Base-by-base conservation (phyloP, 2,329 filamentous ascomycete genomes). In the Hysterium pulicare region DNA sequence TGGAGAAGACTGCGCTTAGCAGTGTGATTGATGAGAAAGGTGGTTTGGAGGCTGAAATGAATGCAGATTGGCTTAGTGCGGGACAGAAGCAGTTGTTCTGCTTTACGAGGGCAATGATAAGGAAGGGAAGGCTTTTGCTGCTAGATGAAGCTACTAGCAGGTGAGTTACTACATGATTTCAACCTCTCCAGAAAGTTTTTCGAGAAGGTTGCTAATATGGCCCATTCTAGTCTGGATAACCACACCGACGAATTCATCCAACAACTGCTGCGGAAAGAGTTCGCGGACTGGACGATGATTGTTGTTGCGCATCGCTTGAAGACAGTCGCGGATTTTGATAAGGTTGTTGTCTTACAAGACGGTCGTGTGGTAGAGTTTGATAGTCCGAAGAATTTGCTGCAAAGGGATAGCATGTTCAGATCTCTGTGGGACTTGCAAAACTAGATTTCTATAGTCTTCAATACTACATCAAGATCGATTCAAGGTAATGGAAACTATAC, bases 31-130 rank as follows among this genome's bases (percentile, higher is more conserved):
- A 59, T 3, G 33, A 49, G 1, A 32, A 17, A 34, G 33, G 48
- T 26, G 34, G 40, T 17, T 10, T 47, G 1, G 9, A 48, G n/a
- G 33, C 31, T 10, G 31, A 20, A 5, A 40, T 42, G 39, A 40
- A 34, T 9, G 20, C 21, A 10, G 31, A 34, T 4, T 22, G 21
- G 15, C 15, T 45, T 16, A 34, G 36, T 21, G 23, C 31, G n/a
- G 81, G 82, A 0, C 80, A 84, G 56, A 74, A 72, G 38, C 81
- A 84, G 49, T 69, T 84, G 0, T 79, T 84, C 46, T 78, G 24
- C 13, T 28, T 28, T 7, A 13, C 24, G 8, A 28, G 24, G 24
- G 13, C 13, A 7, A 8, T 28, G 24, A 13, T 7, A 8, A 28
- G 24, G 13, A 28, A 13, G 13, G 24, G 8, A 8, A 8, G 8